A percentile compares a stretch with the other conserved stretches of the same genome.
phyloP scores from a whole-genome alignment of 768 basidiomycete genomes.

The Mycena filopes region DNA sequence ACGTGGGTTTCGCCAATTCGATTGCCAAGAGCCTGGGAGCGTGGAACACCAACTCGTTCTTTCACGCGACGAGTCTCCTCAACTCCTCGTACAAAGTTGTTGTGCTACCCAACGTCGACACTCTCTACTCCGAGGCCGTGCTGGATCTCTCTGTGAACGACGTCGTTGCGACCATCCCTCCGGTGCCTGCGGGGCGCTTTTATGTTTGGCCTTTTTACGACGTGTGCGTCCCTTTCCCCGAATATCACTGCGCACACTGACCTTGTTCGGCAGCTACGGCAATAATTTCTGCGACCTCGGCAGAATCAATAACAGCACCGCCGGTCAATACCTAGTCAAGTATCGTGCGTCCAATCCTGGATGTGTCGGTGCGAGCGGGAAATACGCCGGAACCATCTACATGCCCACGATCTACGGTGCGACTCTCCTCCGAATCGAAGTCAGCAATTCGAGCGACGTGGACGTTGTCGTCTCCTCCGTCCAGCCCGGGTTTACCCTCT shows the following conservation, averaged over 20 bases:
- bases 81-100: not conserved
- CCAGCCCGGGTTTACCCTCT: constrained; percentile 5
- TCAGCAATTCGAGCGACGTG: constrained; percentile 1
- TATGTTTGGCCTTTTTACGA: constrained; percentile 27
- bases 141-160: constrained; percentile 16
- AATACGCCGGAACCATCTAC: constrained; percentile 13
- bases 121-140: constrained; percentile 6
- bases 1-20: not conserved
- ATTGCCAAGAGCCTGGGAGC: not conserved
- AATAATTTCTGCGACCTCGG: constrained; percentile 17
- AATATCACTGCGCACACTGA: too few relatives aligned
- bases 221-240: constrained; percentile 12
- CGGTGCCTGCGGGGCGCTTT: constrained; percentile 1
- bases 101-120: constrained; percentile 23
- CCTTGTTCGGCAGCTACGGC: constrained; percentile 8
- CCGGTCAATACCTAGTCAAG: constrained; percentile 2
- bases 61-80: not conserved
- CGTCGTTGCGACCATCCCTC: constrained; percentile 16
- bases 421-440: constrained; percentile 9
- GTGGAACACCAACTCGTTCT: not conserved
- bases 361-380: not conserved
- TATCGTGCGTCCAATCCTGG: constrained; percentile 6
- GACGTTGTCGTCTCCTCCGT: not conserved
- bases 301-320: not conserved
- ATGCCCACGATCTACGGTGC: constrained; percentile 12